Base-by-base conservation (phyloP, 1,284 basidiomycete genomes). In the Ganoderma sinense region DNA sequence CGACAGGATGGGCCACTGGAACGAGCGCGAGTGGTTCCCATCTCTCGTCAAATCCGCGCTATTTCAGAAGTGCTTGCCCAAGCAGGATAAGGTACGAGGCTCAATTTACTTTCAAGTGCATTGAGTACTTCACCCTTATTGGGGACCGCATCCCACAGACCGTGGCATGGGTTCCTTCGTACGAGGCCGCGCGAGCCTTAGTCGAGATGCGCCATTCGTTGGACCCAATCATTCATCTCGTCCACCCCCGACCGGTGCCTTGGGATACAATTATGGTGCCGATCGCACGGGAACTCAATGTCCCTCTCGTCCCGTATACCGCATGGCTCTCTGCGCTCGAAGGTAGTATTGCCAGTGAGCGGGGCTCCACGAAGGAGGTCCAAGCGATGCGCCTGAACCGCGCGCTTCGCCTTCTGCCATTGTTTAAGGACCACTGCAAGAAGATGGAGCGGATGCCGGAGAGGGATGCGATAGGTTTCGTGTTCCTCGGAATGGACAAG, bases 11-110 rank as follows among this genome's bases (percentile, higher is more conserved):
- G 86, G 86, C 1, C 77, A 77, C n/a, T 87, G 86, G 86, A 82
- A 81, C 59, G 74, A 78, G 51, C 78, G 75, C 18, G 85, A 87
- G 65, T 87, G 85, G 85, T 75, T 86, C 14, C 85, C 85, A 1
- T 77, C 79, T 48, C 76, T 86, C 3, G 78, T 86, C 43, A 79
- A 82, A 66, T 80, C 80, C 0, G 78, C 78, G 33, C 58, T 77
- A 0, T 71, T 75, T 11, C 73, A 82, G 8, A 73, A 75, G 1
- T 76, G 66, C 13, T 66, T 84, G 14, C 81, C 81, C 1, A 69
- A 71, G 23, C 68, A 74, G n/a, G 59, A 72, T 41, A 68, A 72
- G 29, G 78, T 59, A 36, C 36, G n/a, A n/a, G n/a, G 36, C 36
- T 36, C 36, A 36, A 26, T 29, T 78, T 60, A 45, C 73, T 66